Evolutionary conservation across 352 stramenopile species (phyloP), one percentile per base, ranked within the genome.

Genomic region (Phytophthora chlamydospora): DNA sequence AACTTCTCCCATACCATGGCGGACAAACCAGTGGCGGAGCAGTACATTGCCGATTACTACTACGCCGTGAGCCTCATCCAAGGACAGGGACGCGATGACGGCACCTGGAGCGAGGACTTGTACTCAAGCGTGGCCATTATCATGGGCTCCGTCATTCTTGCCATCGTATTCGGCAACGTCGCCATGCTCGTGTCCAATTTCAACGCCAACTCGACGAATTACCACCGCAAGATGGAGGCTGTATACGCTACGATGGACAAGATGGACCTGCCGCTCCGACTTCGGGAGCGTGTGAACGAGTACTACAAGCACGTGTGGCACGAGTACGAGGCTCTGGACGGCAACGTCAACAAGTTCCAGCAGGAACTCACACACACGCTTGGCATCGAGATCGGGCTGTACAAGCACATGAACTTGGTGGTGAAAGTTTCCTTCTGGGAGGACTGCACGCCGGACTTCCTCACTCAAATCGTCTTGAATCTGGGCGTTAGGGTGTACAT

Each of bases 11-110:
- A 29, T 4, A n/a, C 13, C 10, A 7, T 21, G 2, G 5, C n/a
- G 0, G 13, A 2, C 1, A 12, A 24, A 0, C 52, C 21, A 1
- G 4, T 33, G 11, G 36, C 3, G 5, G 44, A 68, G 11, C 7
- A 62, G 6, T 77, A 83, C 33, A 46, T 85, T 1, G 59, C 73
- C 41, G 38, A 55, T 34, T 73, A 63, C 41, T 73, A 73, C 61
- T 40, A 53, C 34, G 52, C 62, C n/a, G 49, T 78, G 6, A 42
- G 38, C 21, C 38, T 43, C 35, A 67, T 76, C 21, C 60, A 70
- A 14, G 68, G 68, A 24, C 56, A 76, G 51, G 67, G 64, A 45
- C 50, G 62, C 24, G 9, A 47, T 2, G n/a, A 35, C 3, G 29
- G 29, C 6, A 51, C 29, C 3, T 38, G 48, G 4, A 2, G 6